Evolutionary conservation across 2,329 filamentous ascomycete genomes (phyloP), one percentile per base, ranked within the genome.

Genomic region (Rutstroemia sp.): DNA sequence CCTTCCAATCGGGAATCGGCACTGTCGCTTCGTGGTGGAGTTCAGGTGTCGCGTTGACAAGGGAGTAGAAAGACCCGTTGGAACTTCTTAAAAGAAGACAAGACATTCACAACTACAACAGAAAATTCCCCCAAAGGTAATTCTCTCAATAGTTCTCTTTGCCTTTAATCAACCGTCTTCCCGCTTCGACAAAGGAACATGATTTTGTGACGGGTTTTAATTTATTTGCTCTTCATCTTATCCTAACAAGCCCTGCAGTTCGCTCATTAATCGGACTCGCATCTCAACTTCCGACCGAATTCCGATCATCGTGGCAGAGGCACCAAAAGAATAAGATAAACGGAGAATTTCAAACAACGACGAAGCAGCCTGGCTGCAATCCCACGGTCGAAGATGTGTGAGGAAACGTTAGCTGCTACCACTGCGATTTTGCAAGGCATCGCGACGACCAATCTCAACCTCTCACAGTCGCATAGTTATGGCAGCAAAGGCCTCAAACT

Each of bases 351-450:
- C 30, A 55, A 53, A 50, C 52, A 12, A 49, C 34, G 37, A 46
- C 51, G 23, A 23, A 45, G 63, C 63, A 63, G 62, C 61, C 52
- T 62, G 61, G 65, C 67, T 66, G 62, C 60, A 57, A 30, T 54
- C 23, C 53, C 30, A 41, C 55, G 48, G 54, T 39, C 21, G 42
- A 63, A 49, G 48, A 71, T 69, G 67, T 61, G 55, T 70, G 78
- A 82, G 65, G 73, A 77, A 68, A 77, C 77, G 64, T 71, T 83
- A 69, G 75, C 73, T 63, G 79, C 79, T 47, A 75, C 77, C 39
- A 75, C 78, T 65, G 74, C 79, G 66, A 74, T 83, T 62, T 72
- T 83, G 62, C 76, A 77, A 65, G 75, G 73, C 60, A 71, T 83
- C 58, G 80, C 79, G 58, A 69, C 59, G 34, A 63, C 60, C 34